phyloP scores from a whole-genome alignment of 495 filamentous ascomycete species.

The Annulohypoxylon nitens region DNA sequence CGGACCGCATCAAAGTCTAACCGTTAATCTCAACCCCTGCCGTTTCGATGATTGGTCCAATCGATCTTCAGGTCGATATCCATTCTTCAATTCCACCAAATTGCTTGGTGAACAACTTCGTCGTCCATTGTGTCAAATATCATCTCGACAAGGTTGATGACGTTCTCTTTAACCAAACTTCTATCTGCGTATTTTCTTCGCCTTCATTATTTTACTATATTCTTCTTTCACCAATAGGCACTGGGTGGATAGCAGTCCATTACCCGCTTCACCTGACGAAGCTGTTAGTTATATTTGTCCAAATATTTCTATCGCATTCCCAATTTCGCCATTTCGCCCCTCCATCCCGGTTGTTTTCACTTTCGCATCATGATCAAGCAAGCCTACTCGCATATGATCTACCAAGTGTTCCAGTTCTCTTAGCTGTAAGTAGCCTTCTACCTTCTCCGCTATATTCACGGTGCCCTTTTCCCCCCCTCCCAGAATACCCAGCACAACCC shows the following conservation, averaged over 20 bases:
- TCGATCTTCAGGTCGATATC: neutral
- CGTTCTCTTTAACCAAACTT: conserved; percentile 18
- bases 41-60: conserved; percentile 22
- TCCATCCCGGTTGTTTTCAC: conserved; percentile 16
- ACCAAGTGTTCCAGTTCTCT: conserved; percentile 37
- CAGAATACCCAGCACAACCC: neutral
- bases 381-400: conserved; percentile 23
- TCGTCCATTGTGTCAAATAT: conserved; percentile 28
- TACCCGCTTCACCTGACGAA: conserved; percentile 7
- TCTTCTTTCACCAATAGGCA: neutral
- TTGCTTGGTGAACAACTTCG: conserved; percentile 34
- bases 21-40: neutral
- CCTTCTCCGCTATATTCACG: neutral
- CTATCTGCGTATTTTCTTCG: conserved; percentile 1
- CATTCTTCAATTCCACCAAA: conserved; percentile 39
- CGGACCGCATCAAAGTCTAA: conserved; percentile 31
- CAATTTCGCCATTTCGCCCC: conserved; percentile 20
- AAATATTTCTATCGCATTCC: conserved; percentile 18
- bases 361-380: conserved; percentile 50
- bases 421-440: conserved; percentile 43
- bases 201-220: conserved; percentile 11
- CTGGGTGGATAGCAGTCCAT: neutral
- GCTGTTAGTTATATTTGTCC: conserved; percentile 8
- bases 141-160: conserved; percentile 37
- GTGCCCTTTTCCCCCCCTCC: conserved; percentile 8